These are phyloP conservation scores for Peronosclerospora sorghi DNA, from an alignment of 352 stramenopile species.

Conservation along the genomic window DNA sequence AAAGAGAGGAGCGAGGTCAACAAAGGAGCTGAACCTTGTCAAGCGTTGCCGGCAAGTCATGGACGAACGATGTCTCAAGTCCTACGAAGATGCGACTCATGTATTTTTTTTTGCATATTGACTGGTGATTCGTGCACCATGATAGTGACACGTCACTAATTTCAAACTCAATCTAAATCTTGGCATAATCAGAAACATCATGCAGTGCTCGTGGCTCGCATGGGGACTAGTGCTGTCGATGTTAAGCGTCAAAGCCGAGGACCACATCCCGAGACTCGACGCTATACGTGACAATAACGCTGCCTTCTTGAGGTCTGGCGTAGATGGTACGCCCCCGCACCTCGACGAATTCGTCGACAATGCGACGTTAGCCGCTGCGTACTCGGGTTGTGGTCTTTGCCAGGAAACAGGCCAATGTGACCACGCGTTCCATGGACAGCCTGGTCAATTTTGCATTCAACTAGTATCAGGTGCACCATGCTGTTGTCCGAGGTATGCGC, in stretches of 20 bases:
- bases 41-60: slow-evolving; percentile 53
- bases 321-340: not conserved
- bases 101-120: not conserved
- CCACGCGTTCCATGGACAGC: slow-evolving; percentile 44
- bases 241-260: slow-evolving; percentile 1
- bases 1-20: not conserved
- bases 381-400: slow-evolving; percentile 50
- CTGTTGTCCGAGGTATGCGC: slow-evolving; percentile 44
- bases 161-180: not conserved
- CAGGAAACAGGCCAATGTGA: slow-evolving; percentile 49
- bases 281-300: not conserved
- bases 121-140: slow-evolving; percentile 1
- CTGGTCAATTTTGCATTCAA: slow-evolving; percentile 54
- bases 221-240: slow-evolving; percentile 10
- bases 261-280: not conserved
- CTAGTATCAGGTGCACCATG: slow-evolving; percentile 42
- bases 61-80: slow-evolving; percentile 61
- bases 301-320: slow-evolving; percentile 1
- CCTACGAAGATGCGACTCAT: slow-evolving; percentile 64
- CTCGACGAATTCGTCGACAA: slow-evolving; percentile 25
- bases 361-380: slow-evolving; percentile 29
- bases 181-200: not conserved
- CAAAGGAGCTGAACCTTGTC: slow-evolving; percentile 26
- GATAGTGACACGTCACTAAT: slow-evolving; percentile 4
- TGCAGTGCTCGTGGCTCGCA: slow-evolving; percentile 4